phyloP scores from a whole-genome alignment of 495 filamentous ascomycete genomes.

The Neurospora discreta region DNA sequence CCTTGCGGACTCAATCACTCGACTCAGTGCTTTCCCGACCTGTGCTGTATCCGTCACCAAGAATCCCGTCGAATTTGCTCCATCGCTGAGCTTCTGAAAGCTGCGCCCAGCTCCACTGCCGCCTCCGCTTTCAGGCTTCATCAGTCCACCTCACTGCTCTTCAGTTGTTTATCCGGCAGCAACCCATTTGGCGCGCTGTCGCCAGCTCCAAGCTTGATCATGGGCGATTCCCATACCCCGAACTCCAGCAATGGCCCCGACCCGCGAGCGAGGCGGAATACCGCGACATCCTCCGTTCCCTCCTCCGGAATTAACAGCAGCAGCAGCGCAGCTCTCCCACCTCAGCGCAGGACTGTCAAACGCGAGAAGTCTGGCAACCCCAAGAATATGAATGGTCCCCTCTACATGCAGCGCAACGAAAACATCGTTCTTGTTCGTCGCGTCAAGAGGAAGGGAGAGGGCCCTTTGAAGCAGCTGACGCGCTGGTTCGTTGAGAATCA shows the following conservation, averaged over 20 bases:
- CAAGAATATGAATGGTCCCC: slow-evolving; percentile 33
- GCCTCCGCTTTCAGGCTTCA: background rate
- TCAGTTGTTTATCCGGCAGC: background rate
- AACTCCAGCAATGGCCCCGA: slow-evolving; percentile 1
- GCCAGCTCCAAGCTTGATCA: background rate
- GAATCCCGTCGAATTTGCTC: background rate
- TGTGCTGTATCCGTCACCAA: background rate
- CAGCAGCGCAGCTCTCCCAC: slow-evolving; percentile 3
- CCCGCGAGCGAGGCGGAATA: background rate
- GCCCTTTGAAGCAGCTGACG: slow-evolving; percentile 27
- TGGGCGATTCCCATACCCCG: slow-evolving; percentile 2
- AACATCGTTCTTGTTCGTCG: slow-evolving; percentile 36
- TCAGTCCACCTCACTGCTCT: background rate
- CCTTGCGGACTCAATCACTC: background rate
- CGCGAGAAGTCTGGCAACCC: slow-evolving; percentile 22
- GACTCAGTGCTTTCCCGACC: background rate
- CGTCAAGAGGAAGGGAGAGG: slow-evolving; percentile 35
- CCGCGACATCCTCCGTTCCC: background rate
- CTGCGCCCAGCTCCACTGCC: background rate
- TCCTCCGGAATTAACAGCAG: background rate
- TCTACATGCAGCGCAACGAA: slow-evolving; percentile 35
- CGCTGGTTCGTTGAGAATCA: slow-evolving; percentile 45
- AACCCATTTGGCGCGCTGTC: slow-evolving; percentile 1
- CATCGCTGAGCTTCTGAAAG: background rate
- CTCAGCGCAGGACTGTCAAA: slow-evolving; percentile 12